Evolutionary conservation across 164 flowering plant genomes (phyloP).

Genomic region (Aristolochia fimbriata): DNA sequence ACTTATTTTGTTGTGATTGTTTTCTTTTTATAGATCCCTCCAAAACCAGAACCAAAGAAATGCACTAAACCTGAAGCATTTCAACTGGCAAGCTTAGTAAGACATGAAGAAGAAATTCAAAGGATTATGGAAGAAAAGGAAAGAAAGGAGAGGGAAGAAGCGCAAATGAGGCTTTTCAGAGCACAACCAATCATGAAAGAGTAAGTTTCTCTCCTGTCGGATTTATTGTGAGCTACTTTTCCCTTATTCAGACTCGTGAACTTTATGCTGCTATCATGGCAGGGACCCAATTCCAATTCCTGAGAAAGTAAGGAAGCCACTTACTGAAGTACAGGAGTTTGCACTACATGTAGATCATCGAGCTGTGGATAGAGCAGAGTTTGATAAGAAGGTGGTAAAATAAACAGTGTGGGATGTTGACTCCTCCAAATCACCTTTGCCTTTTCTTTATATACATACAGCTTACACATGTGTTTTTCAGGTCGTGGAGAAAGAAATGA

Average conservation of each 20-base stretch:
- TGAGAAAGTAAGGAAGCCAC: conserved; percentile 68
- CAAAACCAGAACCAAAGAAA: conserved; percentile 81
- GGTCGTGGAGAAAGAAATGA: conserved; percentile 77
- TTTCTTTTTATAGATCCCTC: conserved; percentile 53
- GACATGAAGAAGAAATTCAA: conserved; percentile 90
- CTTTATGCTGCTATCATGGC: background rate
- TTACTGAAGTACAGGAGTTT: conserved; percentile 77
- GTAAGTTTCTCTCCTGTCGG: conserved; percentile 27
- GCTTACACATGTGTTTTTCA: conserved; percentile 12
- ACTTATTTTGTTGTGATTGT: background rate
- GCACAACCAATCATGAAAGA: conserved; percentile 81
- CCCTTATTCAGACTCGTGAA: no score
- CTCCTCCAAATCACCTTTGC: background rate
- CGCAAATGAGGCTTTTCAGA: conserved; percentile 63
- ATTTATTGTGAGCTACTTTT: background rate
- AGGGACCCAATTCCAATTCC: conserved; percentile 96
- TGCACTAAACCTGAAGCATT: conserved; percentile 87
- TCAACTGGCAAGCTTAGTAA: conserved; percentile 74
- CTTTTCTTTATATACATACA: background rate
- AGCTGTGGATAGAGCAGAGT: conserved; percentile 82
- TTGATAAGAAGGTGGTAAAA: conserved; percentile 88
- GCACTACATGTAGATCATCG: conserved; percentile 59
- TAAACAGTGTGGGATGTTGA: background rate
- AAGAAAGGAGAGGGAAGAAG: conserved; percentile 66
- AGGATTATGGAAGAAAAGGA: conserved; percentile 76